phyloP scores from a whole-genome alignment of 495 filamentous ascomycete species.

The Xylaria intraflava region DNA sequence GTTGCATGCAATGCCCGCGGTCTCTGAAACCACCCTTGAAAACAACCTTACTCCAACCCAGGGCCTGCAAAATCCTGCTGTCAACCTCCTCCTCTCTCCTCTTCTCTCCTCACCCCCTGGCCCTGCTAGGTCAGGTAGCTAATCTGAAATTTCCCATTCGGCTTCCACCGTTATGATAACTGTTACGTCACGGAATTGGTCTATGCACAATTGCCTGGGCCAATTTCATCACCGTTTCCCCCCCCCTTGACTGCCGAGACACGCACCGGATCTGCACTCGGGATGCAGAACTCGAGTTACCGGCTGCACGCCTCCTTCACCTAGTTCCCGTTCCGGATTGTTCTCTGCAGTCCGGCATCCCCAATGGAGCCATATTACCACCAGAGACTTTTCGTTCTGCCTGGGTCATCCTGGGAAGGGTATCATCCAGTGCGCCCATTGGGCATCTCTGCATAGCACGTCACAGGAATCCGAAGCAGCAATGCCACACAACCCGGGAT shows the following conservation, averaged over 20 bases:
- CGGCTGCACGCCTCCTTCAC: constrained; percentile 1
- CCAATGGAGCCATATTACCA: constrained; percentile 14
- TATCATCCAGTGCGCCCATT: constrained; percentile 29
- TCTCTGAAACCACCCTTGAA: too few relatives aligned
- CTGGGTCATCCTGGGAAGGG: constrained; percentile 23
- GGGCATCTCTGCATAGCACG: constrained; percentile 24
- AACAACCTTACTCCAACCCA: too few relatives aligned
- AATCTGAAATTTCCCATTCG: too few relatives aligned
- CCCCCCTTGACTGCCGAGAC: background rate
- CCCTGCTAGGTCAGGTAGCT: too few relatives aligned
- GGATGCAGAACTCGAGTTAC: constrained; percentile 12
- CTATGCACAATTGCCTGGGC: too few relatives aligned
- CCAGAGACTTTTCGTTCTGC: constrained; percentile 17
- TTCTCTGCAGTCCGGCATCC: constrained; percentile 1
- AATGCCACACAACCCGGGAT: constrained; percentile 15
- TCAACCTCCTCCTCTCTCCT: too few relatives aligned
- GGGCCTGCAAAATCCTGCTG: too few relatives aligned
- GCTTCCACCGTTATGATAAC: too few relatives aligned
- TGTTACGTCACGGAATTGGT: too few relatives aligned
- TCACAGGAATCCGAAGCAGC: background rate
- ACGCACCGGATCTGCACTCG: constrained; percentile 6
- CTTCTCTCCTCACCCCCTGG: too few relatives aligned
- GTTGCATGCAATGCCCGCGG: too few relatives aligned
- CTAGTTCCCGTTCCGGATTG: background rate
- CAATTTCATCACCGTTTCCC: too few relatives aligned